A percentile compares a stretch with the other conserved stretches of the same genome.
Evolutionary conservation across 1,139 yeast species (phyloP).

Genomic region (Geotrichum fermentans): DNA sequence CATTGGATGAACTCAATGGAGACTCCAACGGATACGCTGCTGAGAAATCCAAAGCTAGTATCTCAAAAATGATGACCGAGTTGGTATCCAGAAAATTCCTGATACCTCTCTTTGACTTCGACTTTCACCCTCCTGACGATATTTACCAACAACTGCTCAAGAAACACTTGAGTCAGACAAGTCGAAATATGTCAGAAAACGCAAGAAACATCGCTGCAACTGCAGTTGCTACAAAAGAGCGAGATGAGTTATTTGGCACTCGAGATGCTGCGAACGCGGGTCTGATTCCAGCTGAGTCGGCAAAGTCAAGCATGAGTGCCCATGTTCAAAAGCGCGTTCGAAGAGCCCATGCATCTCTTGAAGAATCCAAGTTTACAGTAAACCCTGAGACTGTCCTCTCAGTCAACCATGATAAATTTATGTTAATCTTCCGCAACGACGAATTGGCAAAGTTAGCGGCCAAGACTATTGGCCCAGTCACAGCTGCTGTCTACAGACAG

Average conservation of each 20-base stretch:
- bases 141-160: conserved; percentile 29
- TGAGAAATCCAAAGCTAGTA: conserved; percentile 35
- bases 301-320: conserved; percentile 32
- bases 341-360: conserved; percentile 8
- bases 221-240: conserved; percentile 56
- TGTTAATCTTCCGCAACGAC: conserved; percentile 59
- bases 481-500: conserved; percentile 60
- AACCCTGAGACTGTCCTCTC: conserved; percentile 47
- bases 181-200: conserved; percentile 31
- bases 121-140: conserved; percentile 39
- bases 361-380: conserved; percentile 22
- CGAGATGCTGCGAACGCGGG: conserved; percentile 26
- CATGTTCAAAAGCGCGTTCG: conserved; percentile 11
- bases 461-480: conserved; percentile 64
- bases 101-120: conserved; percentile 42
- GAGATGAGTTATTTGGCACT: conserved; percentile 36
- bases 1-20: conserved; percentile 26
- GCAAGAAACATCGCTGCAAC: conserved; percentile 31
- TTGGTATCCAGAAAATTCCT: conserved; percentile 60
- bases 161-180: conserved; percentile 23
- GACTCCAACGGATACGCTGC: conserved; percentile 22
- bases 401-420: conserved; percentile 61
- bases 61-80: conserved; percentile 37
- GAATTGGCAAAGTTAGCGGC: conserved; percentile 61
- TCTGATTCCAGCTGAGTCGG: conserved; percentile 21